Evolutionary conservation across 495 filamentous ascomycete species (phyloP).

Genomic region (Talaromyces adpressus): DNA sequence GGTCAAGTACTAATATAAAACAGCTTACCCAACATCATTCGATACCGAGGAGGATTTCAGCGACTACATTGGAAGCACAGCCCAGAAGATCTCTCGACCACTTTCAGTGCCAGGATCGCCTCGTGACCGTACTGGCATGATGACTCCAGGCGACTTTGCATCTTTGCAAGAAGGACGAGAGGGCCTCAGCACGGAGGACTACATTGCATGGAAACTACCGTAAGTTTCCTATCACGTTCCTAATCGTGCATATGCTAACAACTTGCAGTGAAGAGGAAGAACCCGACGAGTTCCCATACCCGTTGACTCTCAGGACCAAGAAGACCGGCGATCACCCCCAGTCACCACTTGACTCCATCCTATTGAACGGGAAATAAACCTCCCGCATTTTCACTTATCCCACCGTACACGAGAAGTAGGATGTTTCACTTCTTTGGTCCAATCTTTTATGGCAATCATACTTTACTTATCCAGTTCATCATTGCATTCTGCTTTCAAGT

Average conservation of each 20-base stretch:
- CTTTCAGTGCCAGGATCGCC: conserved; percentile 92
- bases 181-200: conserved; percentile 92
- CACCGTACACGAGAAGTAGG: background rate
- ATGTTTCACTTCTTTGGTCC: background rate
- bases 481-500: background rate
- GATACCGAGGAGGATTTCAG: conserved; percentile 66
- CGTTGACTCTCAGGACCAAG: conserved; percentile 64
- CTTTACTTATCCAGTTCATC: background rate
- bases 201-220: conserved; percentile 96
- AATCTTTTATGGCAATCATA: background rate
- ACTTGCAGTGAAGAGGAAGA: conserved; percentile 82
- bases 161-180: conserved; percentile 91
- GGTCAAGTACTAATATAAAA: background rate
- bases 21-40: conserved; percentile 84
- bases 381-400: background rate
- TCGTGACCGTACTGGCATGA: conserved; percentile 86
- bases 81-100: conserved; percentile 88
- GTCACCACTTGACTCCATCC: conserved; percentile 36
- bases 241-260: conserved; percentile 12
- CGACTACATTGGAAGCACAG: conserved; percentile 79
- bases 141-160: conserved; percentile 98
- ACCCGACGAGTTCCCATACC: conserved; percentile 87
- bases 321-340: conserved; percentile 29
- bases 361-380: conserved; percentile 21
- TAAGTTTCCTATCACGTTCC: conserved; percentile 47